These are phyloP conservation scores for Podila verticillata DNA, from an alignment of 192 early-diverging fungal genomes.

Conservation along the genomic window DNA sequence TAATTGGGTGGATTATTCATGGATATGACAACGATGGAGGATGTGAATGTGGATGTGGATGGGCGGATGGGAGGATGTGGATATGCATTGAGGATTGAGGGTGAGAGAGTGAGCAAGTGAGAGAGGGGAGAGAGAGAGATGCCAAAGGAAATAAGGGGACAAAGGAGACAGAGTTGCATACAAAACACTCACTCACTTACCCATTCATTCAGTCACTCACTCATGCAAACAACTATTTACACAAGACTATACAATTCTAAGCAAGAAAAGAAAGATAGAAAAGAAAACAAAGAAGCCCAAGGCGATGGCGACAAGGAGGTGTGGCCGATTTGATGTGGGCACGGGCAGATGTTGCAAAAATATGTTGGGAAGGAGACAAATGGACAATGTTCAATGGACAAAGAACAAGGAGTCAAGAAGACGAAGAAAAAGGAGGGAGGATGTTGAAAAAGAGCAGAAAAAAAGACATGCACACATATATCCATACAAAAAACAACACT, in stretches of 20 bases:
- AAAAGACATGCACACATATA: not conserved
- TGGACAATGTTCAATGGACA: too few relatives aligned
- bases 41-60: conserved; percentile 1
- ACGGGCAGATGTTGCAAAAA: too few relatives aligned
- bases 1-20: not conserved
- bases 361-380: not conserved
- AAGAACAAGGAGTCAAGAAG: not conserved
- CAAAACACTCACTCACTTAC: not conserved
- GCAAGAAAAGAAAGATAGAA: not conserved
- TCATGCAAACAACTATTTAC: too few relatives aligned
- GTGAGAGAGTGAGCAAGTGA: too few relatives aligned
- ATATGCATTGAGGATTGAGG: conserved; percentile 1
- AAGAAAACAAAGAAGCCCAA: too few relatives aligned
- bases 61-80: not conserved
- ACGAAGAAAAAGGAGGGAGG: not conserved
- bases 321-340: too few relatives aligned
- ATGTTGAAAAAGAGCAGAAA: not conserved
- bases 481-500: not conserved
- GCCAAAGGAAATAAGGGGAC: too few relatives aligned
- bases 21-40: too few relatives aligned
- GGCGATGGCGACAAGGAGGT: too few relatives aligned
- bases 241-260: too few relatives aligned
- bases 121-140: too few relatives aligned
- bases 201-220: not conserved
- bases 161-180: not conserved